Evolutionary conservation across 2,329 filamentous ascomycete species (phyloP), one percentile per base, ranked within the genome.

Genomic region (Fusarium brevicatenulatum): DNA sequence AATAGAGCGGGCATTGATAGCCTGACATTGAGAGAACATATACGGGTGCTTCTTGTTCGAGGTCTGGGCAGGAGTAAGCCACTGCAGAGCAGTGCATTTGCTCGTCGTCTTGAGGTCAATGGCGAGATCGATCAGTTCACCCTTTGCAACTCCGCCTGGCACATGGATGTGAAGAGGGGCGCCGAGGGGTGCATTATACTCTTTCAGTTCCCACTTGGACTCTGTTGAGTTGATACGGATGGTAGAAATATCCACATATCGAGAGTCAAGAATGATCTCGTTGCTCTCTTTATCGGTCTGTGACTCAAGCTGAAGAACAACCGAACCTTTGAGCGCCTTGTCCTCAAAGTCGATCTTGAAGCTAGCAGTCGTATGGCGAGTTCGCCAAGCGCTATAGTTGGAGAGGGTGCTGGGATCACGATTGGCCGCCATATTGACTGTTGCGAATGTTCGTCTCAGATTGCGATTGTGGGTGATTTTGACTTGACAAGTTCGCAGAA

Each of bases 1-100:
- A 69, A 98, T 89, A 53, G 95, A 97, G 68, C 96, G 91, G 47
- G 94, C 94, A 79, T 98, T 95, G 78, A 98, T 98, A 60, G 95
- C 95, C 86, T 99, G 95, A 82, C 95, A 97, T 85, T 98, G 96
- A 49, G 94, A 97, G 85, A 98, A 98, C 91, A 98, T 95, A 83
- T 98, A 98, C 2, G 95, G 95, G 75, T 97, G 93, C 83, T 95
- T 96, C 85, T 95, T 95, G 88, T 97, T 98, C 66, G 93, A 94
- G 2, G 96, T 98, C 85, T 98, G 96, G 37, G 92, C 92, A 4
- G 95, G 94, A 1, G 93, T 95, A 82, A 99, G 88, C 95, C 96
- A 99, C 83, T 98, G 95, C 70, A 99, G 86, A 15, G 95, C 95
- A 16, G 95, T 97, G 82, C 95, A 98, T 78, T 93, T 89, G 57